Evolutionary conservation across 2,329 filamentous ascomycete species (phyloP).

Genomic region (Paecilomyces sp.): DNA sequence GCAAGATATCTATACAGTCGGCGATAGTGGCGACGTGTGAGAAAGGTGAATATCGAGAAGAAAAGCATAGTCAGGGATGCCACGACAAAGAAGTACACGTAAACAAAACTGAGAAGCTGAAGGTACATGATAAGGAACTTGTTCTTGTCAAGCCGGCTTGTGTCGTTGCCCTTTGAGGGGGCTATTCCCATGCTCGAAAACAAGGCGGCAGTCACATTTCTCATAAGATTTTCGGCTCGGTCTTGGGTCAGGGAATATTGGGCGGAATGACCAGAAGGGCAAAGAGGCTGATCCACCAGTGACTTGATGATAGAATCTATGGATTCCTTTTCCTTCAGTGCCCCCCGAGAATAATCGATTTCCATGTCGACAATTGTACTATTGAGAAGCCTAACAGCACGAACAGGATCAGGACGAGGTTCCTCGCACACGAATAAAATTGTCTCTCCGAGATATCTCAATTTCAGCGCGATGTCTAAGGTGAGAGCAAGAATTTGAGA

Average conservation of each 20-base stretch:
- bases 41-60: constrained; percentile 24
- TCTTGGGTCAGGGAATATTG: constrained; percentile 18
- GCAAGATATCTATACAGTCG: constrained; percentile 17
- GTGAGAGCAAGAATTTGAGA: constrained; percentile 50
- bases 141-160: constrained; percentile 18
- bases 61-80: constrained; percentile 29
- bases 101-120: constrained; percentile 31
- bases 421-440: constrained; percentile 34
- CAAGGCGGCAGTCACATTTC: constrained; percentile 33
- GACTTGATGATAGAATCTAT: constrained; percentile 25
- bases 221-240: constrained; percentile 25
- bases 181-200: constrained; percentile 35
- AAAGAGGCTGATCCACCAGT: constrained; percentile 22
- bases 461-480: constrained; percentile 36
- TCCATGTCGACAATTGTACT: constrained; percentile 34
- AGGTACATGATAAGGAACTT: constrained; percentile 30
- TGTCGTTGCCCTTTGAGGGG: constrained; percentile 20
- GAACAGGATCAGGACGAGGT: constrained; percentile 18
- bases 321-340: constrained; percentile 21
- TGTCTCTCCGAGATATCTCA: constrained; percentile 31
- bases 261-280: constrained; percentile 13
- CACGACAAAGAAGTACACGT: constrained; percentile 32
- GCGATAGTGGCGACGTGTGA: constrained; percentile 20
- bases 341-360: constrained; percentile 28
- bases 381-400: constrained; percentile 25